Evolutionary conservation across 371 early-diverging fungal species (phyloP), one percentile per base, ranked within the genome.

Genomic region (Mucor velutinosus): DNA sequence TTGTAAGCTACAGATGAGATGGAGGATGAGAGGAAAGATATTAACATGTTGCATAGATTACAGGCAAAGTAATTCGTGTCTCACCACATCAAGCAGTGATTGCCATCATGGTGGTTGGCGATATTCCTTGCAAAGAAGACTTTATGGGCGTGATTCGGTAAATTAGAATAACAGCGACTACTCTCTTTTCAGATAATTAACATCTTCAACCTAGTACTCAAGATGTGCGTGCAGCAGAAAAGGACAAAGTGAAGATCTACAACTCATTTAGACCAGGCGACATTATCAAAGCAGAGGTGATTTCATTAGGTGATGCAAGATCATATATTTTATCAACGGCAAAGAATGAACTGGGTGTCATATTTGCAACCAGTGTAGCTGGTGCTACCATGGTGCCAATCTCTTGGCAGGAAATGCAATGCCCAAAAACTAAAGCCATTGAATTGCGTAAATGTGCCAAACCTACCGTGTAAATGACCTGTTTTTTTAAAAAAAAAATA

Each of bases 321-420:
- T 92, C 93, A 6, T 97, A 95, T 66, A 92, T 88, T 71, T 77
- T 98, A 57, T 94, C 97, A 6, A 98, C 98, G 2, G 95, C 96
- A 7, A 86, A 89, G 74, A 97, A 98, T 68, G 97, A 97, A 65
- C 76, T 93, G 25, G 99, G 99, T 25, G 99, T 98, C 0, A 90
- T 98, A 33, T 93, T 94, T 76, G 97, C 97, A 8, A 91, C 91
- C 49, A 95, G 96, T 78, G 83, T 89, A 15, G 92, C 94, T 51
- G 92, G 97, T 45, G 90, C 89, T 43, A 90, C 96, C 0, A 93
- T 98, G 95, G 85, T 97, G 43, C 99, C 99, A 2, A 90, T 97
- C 53, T 94, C 95, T 33, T 98, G 99, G 99, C 93, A 97, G 76
- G 91, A 96, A 71, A 98, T 98, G 99, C 91, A 96, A 66, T 96